Base-by-base conservation (phyloP, 1,139 yeast genomes). In the Yarrowia galli region DNA sequence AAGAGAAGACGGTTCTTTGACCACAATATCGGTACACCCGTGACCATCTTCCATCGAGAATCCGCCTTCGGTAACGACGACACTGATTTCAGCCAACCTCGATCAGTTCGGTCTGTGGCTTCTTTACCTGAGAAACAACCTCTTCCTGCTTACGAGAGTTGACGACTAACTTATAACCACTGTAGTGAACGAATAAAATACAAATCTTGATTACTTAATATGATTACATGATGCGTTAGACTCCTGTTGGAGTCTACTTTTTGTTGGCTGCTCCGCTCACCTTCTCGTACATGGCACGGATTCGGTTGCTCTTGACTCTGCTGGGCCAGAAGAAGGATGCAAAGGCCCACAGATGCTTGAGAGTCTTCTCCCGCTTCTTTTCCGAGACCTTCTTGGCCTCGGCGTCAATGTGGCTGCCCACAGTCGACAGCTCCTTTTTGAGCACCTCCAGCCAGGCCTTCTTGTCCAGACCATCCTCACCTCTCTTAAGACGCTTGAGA, bases 311-410 rank as follows among this genome's bases (percentile, higher is more conserved):
- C 20, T 81, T 75, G 51, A 91, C 98, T 71, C 87, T 87, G 2
- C 88, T 91, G 0, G 99, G 99, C 99, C 99, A 95, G 77, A 89
- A 95, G 70, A 87, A 85, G 46, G 96, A 85, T 10, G 98, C 96
- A 78, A 89, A 91, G 28, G 91, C 85, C 99, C 99, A 95, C 69
- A 95, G 80, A 74, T 93, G 97, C 76, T 85, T 88, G 71, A 83
- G 81, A 65, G 82, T 72, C 73, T 82, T 84, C 40, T 78, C 80
- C 65, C 78, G 76, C 22, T 78, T 79, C 20, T 74, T 76, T 0
- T 69, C 72, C 0, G 75, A 69, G n/a, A 65, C 73, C 58, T 70
- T 71, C 15, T 70, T 63, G n/a, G 61, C 70, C 56, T 68, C 69
- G 28, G 61, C 68, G 61, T 79, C 83, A 71, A 92, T 91, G 72